Conservation (phyloP, 441 rosid species). For the Pelargonium citronellum region DNA sequence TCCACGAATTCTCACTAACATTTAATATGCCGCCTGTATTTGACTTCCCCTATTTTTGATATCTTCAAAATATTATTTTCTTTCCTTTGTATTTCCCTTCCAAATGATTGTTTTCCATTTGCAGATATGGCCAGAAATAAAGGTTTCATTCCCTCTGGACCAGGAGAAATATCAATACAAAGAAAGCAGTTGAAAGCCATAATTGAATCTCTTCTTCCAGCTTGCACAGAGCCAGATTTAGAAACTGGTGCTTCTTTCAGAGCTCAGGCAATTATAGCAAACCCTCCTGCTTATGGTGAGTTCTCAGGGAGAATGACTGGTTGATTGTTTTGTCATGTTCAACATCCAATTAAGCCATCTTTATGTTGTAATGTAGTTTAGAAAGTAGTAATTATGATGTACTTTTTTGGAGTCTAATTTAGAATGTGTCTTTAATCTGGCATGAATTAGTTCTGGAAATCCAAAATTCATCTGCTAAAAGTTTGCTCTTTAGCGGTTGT, state of each 20-base stretch:
- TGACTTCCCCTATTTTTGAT: not conserved
- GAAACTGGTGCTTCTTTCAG: slow-evolving; percentile 66
- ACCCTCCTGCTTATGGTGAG: slow-evolving; percentile 95
- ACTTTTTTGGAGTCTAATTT: not conserved
- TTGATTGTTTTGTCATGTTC: slow-evolving; percentile 7
- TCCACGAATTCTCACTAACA: too few species aligned
- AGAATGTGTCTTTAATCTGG: too few species aligned
- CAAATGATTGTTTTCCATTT: slow-evolving; percentile 19
- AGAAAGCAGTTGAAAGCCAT: slow-evolving; percentile 88
- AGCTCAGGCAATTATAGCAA: slow-evolving; percentile 98
- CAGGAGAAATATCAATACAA: slow-evolving; percentile 81
- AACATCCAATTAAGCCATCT: not conserved
- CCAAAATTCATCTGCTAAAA: too few species aligned
- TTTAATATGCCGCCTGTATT: not conserved
- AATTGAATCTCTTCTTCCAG: slow-evolving; percentile 93
- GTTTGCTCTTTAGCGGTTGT: too few species aligned
- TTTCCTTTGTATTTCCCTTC: slow-evolving; percentile 3
- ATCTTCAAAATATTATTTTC: not conserved
- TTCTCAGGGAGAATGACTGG: not conserved
- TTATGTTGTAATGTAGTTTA: slow-evolving; percentile 1
- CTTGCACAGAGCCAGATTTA: slow-evolving; percentile 81
- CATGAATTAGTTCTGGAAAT: too few species aligned
- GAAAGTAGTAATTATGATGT: slow-evolving; percentile 2
- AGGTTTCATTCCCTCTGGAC: slow-evolving; percentile 92
- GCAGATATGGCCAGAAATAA: slow-evolving; percentile 96